phyloP scores from a whole-genome alignment of 2,329 filamentous ascomycete species.

The Lasiodiplodia theobromae region DNA sequence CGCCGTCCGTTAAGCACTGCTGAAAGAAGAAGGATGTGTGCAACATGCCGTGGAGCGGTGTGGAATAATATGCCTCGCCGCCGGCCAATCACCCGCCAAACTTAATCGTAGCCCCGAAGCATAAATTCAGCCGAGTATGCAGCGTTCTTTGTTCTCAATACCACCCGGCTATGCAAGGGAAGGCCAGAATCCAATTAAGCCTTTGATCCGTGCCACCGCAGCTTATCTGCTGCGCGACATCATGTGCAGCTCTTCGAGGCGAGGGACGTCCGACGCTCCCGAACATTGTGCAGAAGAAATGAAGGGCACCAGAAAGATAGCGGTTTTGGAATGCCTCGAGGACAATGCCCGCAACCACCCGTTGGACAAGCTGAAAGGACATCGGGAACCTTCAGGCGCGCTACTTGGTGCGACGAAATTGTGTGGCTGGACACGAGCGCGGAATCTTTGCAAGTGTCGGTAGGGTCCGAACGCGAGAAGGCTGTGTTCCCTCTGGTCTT shows the following conservation, averaged over 20 bases:
- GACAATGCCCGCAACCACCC: neutral
- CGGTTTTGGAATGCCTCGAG: neutral
- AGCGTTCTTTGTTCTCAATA: slow-evolving; percentile 22
- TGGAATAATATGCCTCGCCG: neutral
- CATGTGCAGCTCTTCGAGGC: slow-evolving; percentile 19
- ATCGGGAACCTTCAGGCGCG: neutral
- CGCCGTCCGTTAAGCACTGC: slow-evolving; percentile 18
- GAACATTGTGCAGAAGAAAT: slow-evolving; percentile 9
- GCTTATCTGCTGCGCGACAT: slow-evolving; percentile 18
- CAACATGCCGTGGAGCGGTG: slow-evolving; percentile 10
- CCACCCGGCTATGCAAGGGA: slow-evolving; percentile 20
- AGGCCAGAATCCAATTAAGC: slow-evolving; percentile 16
- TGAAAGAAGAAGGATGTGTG: slow-evolving; percentile 21
- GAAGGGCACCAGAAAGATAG: neutral
- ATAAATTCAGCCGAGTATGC: slow-evolving; percentile 19
- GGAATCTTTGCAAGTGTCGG: neutral
- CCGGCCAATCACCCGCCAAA: slow-evolving; percentile 13
- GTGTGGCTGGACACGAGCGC: neutral
- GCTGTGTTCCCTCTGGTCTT: neutral
- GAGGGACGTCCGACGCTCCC: slow-evolving; percentile 10
- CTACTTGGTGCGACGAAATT: neutral
- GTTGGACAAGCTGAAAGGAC: neutral
- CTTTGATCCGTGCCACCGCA: neutral
- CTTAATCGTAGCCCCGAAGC: slow-evolving; percentile 24
- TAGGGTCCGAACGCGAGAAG: neutral